These are phyloP conservation scores for Podospora comata DNA, from an alignment of 495 filamentous ascomycete species.

Conservation along the genomic window DNA sequence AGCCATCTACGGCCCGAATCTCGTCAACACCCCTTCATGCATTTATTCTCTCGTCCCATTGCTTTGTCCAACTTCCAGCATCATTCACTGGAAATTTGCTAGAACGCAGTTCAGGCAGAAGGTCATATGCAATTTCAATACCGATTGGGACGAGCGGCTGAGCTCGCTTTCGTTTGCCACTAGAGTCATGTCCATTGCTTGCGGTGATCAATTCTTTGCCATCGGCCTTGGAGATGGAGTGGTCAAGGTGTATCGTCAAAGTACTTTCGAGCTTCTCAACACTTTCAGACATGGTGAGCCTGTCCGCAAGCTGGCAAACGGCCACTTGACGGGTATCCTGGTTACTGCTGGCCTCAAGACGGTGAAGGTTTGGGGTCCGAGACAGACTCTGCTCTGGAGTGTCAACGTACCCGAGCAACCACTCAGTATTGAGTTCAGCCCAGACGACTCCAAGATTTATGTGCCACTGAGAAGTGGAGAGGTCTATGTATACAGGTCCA, in stretches of 20 bases:
- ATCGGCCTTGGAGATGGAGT: constrained; percentile 20
- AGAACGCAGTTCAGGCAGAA: constrained; percentile 19
- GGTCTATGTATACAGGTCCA: constrained; percentile 17
- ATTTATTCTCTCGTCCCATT: constrained; percentile 23
- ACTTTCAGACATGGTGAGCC: constrained; percentile 23
- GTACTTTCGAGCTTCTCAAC: constrained; percentile 21
- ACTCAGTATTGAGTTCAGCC: constrained; percentile 19
- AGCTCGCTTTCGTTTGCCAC: constrained; percentile 14
- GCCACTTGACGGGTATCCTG: constrained; percentile 12
- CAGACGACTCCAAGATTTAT: constrained; percentile 23
- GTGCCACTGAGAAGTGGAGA: constrained; percentile 19
- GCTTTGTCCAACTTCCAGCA: constrained; percentile 21
- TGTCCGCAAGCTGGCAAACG: constrained; percentile 18
- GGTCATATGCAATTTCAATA: constrained; percentile 20
- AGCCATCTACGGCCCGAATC: constrained; percentile 23
- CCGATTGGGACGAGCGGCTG: constrained; percentile 27
- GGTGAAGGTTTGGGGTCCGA: constrained; percentile 22
- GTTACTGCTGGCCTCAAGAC: constrained; percentile 17
- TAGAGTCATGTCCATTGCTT: constrained; percentile 23
- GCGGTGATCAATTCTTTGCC: constrained; percentile 19
- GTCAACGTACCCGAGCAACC: constrained; percentile 19
- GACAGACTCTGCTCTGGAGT: constrained; percentile 20
- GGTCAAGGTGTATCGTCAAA: constrained; percentile 20
- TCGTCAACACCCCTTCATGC: constrained; percentile 19
- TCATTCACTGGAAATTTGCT: constrained; percentile 22